Evolutionary conservation across 352 stramenopile genomes (phyloP), one percentile per base, ranked within the genome.

Genomic region (Pythium pectinolyticum): DNA sequence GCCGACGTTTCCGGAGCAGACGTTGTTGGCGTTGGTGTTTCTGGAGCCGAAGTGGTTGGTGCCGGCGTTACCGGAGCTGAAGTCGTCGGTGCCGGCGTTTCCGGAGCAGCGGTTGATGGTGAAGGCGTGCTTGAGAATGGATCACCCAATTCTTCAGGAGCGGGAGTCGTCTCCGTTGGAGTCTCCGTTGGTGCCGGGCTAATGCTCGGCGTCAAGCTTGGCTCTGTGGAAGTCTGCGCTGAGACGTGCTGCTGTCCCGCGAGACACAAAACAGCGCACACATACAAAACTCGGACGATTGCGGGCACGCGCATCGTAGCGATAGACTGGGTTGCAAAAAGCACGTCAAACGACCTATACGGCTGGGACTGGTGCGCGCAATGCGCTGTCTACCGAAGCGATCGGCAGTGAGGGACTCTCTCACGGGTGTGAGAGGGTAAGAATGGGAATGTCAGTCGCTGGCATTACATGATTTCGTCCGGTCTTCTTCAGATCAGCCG

Each of bases 351-450:
- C 11, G n/a, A n/a, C n/a, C n/a, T n/a, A n/a, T n/a, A n/a, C n/a
- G n/a, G n/a, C n/a, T n/a, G n/a, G n/a, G n/a, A n/a, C n/a, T n/a
- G n/a, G n/a, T n/a, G n/a, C n/a, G n/a, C n/a, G n/a, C n/a, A n/a
- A n/a, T n/a, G 15, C 20, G 28, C 6, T 30, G 53, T 37, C 57
- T 64, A 50, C 57, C 35, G 45, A 58, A 5, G 17, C 22, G n/a
- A 30, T 6, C 10, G 25, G 25, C 27, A 5, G 47, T 37, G 51
- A 32, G 59, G 39, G 49, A 60, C 50, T 52, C 59, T 58, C 59
- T 50, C 59, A 66, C 59, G 58, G 32, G 14, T 10, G 59, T 51
- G 61, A 67, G 52, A 56, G 61, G 52, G 61, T 67, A 61, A 57
- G 61, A 67, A 30, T 27, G 31, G 32, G 37, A 67, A 67, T 67